These are phyloP conservation scores for Aphanomyces euteiches DNA, from an alignment of 352 stramenopile genomes.

Conservation along the genomic window DNA sequence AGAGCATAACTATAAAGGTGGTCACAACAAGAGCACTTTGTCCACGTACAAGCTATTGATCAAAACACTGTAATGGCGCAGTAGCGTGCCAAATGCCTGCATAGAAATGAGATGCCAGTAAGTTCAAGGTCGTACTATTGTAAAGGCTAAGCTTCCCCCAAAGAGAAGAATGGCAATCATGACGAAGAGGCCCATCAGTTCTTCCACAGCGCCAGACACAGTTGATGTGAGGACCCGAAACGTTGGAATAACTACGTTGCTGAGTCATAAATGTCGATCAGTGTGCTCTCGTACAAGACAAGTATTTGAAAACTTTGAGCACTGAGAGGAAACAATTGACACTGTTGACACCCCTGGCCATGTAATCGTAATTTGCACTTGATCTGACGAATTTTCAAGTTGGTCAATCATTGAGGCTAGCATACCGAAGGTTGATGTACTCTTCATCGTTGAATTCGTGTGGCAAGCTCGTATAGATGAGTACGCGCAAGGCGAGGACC, in stretches of 20 bases:
- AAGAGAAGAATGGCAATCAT: slow-evolving; percentile 30
- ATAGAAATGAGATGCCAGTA: neutral
- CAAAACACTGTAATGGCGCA: slow-evolving; percentile 22
- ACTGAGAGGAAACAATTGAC: slow-evolving; percentile 29
- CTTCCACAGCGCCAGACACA: slow-evolving; percentile 13
- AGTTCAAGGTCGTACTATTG: neutral
- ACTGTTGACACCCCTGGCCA: slow-evolving; percentile 21
- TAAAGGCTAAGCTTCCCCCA: slow-evolving; percentile 27
- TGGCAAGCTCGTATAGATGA: neutral
- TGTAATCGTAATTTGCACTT: slow-evolving; percentile 29
- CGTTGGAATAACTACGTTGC: slow-evolving; percentile 17
- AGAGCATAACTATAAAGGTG: slow-evolving; percentile 15
- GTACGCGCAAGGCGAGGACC: neutral
- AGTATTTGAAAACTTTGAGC: slow-evolving; percentile 26
- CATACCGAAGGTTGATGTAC: slow-evolving; percentile 28
- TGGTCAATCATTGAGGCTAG: neutral
- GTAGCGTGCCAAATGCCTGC: slow-evolving; percentile 20
- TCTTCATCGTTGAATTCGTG: slow-evolving; percentile 9
- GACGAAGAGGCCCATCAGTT: slow-evolving; percentile 26
- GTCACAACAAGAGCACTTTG: neutral
- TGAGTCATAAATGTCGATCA: neutral
- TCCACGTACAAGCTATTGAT: slow-evolving; percentile 27
- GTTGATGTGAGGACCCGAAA: slow-evolving; percentile 25
- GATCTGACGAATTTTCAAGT: neutral
- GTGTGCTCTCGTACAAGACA: slow-evolving; percentile 10